Base-by-base conservation (phyloP, 139 green algal genomes). In the Chlamydomonas asymmetrica region DNA sequence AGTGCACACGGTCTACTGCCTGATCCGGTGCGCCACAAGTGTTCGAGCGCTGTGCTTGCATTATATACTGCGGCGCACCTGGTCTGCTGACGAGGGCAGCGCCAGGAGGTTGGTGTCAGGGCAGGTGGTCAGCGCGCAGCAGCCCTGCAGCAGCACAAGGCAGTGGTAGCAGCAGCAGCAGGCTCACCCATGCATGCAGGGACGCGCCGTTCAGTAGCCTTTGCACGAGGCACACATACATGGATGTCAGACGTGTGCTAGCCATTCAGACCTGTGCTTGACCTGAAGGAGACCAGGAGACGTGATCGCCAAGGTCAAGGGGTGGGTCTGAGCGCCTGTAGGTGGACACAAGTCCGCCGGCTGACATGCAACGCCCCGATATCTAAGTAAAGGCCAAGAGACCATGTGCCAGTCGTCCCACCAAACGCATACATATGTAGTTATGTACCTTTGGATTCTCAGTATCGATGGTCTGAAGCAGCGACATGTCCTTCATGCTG, bases 91-190 rank as follows among this genome's bases (percentile, higher is more conserved):
- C 1, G 85, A 71, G 5, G 92, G 92, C 52, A 97, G 84, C 9
- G 87, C 92, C 43, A 97, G 80, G 3, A 93, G 76, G 83, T 71
- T 88, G 38, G 81, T 81, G 7, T 88, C 74, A 38, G 73, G 56
- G 63, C 78, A 87, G 5, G 67, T 54, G 4, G 85, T 90, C 20
- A 96, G 81, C 3, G 89, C 90, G 34, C 76, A 89, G 63, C 87
- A 65, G 38, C 87, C 87, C 76, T 86, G 76, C 35, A 66, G 57
- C 37, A 54, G 23, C n/a, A n/a, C n/a, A n/a, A n/a, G n/a, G 34
- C 35, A 48, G 57, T 31, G 31, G 3, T 9, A 62, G 54, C 25
- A 18, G 32, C 54, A 62, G 54, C 13, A n/a, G 54, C 54, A n/a
- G 7, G 54, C 10, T 16, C 25, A n/a, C n/a, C n/a, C n/a, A n/a